Percentiles rank a stretch among this genome's conserved stretches.
Evolutionary conservation across 768 basidiomycete species (phyloP).

Genomic region (Melanogaster broomeanus): DNA sequence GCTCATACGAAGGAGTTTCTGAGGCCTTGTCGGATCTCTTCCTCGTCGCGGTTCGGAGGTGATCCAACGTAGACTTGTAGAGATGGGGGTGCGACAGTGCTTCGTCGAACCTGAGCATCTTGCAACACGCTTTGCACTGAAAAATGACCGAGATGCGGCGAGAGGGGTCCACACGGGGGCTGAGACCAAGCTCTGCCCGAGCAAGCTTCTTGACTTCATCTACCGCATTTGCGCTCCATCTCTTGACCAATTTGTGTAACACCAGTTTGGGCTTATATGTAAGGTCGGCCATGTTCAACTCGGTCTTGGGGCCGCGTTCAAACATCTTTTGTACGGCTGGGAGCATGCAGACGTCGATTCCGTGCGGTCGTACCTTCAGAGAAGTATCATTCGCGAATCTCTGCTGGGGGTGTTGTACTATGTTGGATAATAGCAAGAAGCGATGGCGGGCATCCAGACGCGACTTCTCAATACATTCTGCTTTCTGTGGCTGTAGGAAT

Average conservation of each 20-base stretch:
- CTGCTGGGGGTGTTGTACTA: neutral
- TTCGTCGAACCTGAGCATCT: slow-evolving; percentile 3
- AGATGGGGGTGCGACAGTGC: slow-evolving; percentile 10
- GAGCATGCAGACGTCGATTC: slow-evolving; percentile 6
- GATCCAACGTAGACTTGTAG: neutral
- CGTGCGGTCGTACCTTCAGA: neutral
- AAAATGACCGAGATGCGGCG: slow-evolving; percentile 9
- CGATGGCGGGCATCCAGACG: neutral
- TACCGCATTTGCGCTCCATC: slow-evolving; percentile 10
- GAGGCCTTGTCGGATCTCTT: too few species aligned
- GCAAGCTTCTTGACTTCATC: slow-evolving; percentile 10
- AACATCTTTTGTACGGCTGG: neutral
- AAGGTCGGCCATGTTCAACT: neutral
- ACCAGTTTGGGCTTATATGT: neutral
- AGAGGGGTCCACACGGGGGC: slow-evolving; percentile 6
- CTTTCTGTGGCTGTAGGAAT: neutral
- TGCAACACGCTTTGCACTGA: slow-evolving; percentile 3
- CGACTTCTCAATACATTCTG: neutral
- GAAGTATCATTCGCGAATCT: neutral
- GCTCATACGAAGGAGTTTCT: neutral
- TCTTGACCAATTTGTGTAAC: neutral
- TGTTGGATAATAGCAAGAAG: neutral
- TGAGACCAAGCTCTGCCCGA: neutral
- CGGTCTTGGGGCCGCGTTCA: neutral
- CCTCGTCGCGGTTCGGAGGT: too few species aligned